A percentile compares a stretch with the other conserved stretches of the same genome.
Conservation (phyloP, 208 protist genomes). For the Porcisia hertigi region DNA sequence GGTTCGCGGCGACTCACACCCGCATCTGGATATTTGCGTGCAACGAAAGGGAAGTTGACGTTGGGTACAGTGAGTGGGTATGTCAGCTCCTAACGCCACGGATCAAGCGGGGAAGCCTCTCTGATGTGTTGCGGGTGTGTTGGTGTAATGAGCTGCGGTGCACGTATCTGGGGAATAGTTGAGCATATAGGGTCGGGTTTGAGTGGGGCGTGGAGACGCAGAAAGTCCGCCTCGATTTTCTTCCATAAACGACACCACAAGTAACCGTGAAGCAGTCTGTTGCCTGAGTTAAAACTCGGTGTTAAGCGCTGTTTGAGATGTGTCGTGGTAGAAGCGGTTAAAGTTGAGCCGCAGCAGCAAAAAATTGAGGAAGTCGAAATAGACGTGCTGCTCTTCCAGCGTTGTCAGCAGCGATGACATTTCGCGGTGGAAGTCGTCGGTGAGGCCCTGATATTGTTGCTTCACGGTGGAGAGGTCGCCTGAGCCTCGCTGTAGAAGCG, state of each 20-base stretch:
- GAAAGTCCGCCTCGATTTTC: background rate
- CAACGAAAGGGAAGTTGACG: no score
- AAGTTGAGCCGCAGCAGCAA: conserved; percentile 74
- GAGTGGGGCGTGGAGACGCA: background rate
- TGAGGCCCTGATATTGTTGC: conserved; percentile 51
- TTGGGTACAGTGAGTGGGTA: no score
- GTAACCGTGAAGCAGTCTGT: background rate
- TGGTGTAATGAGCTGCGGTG: no score
- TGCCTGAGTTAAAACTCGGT: conserved; percentile 50
- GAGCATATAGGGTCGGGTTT: no score
- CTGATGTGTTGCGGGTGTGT: no score
- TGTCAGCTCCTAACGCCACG: no score
- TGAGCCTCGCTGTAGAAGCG: conserved; percentile 58
- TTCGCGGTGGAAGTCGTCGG: conserved; percentile 65
- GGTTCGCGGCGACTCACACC: no score
- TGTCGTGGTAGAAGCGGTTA: conserved; percentile 70
- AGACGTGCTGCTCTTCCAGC: conserved; percentile 66
- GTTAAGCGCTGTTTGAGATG: conserved; percentile 28
- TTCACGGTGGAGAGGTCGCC: conserved; percentile 61
- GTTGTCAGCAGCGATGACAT: conserved; percentile 63
- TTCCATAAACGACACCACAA: background rate
- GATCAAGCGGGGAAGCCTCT: no score
- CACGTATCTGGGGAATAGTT: no score
- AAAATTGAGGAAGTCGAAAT: conserved; percentile 80
- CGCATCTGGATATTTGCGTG: no score